Conservation (phyloP, 495 filamentous ascomycete species). For the Penicillium mononematosum region DNA sequence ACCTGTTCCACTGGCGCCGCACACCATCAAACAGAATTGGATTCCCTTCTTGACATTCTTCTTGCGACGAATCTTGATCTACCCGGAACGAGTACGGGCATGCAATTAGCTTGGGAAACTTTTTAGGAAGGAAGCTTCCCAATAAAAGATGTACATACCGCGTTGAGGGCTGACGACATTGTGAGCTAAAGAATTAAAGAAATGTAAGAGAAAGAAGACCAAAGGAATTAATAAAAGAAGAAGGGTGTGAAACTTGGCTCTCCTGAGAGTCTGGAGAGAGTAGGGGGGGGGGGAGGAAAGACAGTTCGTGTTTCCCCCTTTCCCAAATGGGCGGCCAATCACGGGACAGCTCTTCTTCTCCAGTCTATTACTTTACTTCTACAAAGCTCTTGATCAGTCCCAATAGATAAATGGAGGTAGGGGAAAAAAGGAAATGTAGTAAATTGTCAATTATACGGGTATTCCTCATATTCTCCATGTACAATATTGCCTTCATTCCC, state of each 20-base stretch:
- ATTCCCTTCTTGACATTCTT: conserved; percentile 99
- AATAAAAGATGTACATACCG: conserved; percentile 52
- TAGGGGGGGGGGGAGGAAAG: conserved; percentile 20
- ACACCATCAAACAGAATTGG: conserved; percentile 99
- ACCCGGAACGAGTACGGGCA: conserved; percentile 21
- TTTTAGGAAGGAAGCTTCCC: conserved; percentile 35
- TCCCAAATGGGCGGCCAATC: conserved; percentile 31
- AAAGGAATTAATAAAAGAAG: conserved; percentile 24
- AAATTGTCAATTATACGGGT: not conserved
- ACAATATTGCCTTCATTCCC: not conserved
- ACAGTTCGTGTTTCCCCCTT: conserved; percentile 37
- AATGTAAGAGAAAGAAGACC: conserved; percentile 20
- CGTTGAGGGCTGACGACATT: conserved; percentile 63
- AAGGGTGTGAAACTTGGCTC: conserved; percentile 22
- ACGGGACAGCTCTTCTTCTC: conserved; percentile 19
- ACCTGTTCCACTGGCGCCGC: conserved; percentile 98
- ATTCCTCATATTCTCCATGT: not conserved
- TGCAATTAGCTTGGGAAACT: conserved; percentile 24
- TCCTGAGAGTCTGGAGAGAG: conserved; percentile 21
- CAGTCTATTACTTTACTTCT: conserved; percentile 19
- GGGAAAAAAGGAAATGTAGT: not conserved
- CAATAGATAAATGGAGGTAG: not conserved
- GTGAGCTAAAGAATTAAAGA: conserved; percentile 33
- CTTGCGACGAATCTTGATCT: conserved; percentile 98
- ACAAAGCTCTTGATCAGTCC: conserved; percentile 9